Evolutionary conservation across 2,329 filamentous ascomycete genomes (phyloP), one percentile per base, ranked within the genome.

Genomic region (Nigrospora osmanthi): DNA sequence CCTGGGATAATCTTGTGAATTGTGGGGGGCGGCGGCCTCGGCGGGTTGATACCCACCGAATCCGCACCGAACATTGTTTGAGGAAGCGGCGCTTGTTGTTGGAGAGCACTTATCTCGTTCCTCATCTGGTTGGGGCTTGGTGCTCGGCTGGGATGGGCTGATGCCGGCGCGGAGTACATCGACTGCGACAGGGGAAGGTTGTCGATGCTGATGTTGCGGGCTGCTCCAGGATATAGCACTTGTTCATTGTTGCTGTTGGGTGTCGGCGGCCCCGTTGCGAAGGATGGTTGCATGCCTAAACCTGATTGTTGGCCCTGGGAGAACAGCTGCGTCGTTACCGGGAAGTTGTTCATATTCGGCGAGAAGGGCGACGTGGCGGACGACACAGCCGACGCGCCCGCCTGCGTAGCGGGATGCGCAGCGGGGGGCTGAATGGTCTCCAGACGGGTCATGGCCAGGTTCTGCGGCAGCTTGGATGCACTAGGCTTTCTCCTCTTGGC

Each of bases 401-500:
- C 63, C 40, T 43, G 58, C 34, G 47, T 47, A 13, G 56, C 62
- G 58, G 51, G 65, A 50, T 62, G 69, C 50, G 58, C 60, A 56
- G 45, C 58, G 53, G 49, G 66, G 57, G 55, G 68, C 58, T 54
- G 75, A 58, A 52, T 69, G 2, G 79, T 82, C 53, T 93, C 86
- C 33, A 93, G 71, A 45, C 81, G 81, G 2, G 89, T 95, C 89
- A 95, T 95, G 9, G 83, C 78, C 54, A 95, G 66, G 14, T 79
- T 82, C 15, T 77, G 81, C 1, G 88, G 86, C 13, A 94, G 69
- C 61, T 87, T 87, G 14, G 79, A 77, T 35, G 75, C 75, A 60
- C 83, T 89, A 6, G 84, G 81, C 63, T 95, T 95, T 50, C 89
- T 78, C 67, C 89, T 89, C 71, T 94, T 95, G 37, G 80, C 76